Conservation (phyloP, 495 filamentous ascomycete species). For the Podospora pseudocomata region DNA sequence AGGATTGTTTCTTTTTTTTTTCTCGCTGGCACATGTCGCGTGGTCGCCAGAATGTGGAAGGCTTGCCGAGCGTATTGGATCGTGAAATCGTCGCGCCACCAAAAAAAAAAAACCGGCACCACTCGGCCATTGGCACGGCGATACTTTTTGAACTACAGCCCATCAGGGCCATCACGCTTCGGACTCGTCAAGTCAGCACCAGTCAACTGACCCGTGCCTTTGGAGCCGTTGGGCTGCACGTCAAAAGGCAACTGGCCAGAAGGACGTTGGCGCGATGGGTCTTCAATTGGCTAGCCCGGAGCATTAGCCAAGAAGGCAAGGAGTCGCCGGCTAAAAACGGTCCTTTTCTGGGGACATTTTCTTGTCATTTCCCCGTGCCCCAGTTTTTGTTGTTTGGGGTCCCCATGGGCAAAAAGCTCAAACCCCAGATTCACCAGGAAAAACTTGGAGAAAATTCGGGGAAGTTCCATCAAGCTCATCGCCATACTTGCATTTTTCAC, state of each 20-base stretch:
- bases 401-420: background rate
- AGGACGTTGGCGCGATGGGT: background rate
- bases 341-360: slow-evolving; percentile 28
- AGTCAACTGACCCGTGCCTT: slow-evolving; percentile 10
- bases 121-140: slow-evolving; percentile 16
- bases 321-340: slow-evolving; percentile 29
- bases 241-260: background rate
- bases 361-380: background rate
- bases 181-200: background rate
- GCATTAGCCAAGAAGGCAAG: slow-evolving; percentile 12
- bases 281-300: background rate
- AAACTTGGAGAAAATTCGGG: background rate
- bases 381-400: background rate
- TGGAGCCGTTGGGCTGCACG: slow-evolving; percentile 3
- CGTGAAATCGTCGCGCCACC: slow-evolving; percentile 4
- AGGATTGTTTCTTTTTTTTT: background rate
- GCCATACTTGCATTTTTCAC: background rate
- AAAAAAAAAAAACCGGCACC: slow-evolving; percentile 6
- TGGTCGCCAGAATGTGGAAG: background rate
- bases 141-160: background rate
- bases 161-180: background rate
- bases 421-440: background rate
- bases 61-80: background rate
- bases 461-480: background rate
- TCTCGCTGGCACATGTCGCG: background rate